phyloP scores from a whole-genome alignment of 305 asterid genomes.

The Fraxinus nigra region DNA sequence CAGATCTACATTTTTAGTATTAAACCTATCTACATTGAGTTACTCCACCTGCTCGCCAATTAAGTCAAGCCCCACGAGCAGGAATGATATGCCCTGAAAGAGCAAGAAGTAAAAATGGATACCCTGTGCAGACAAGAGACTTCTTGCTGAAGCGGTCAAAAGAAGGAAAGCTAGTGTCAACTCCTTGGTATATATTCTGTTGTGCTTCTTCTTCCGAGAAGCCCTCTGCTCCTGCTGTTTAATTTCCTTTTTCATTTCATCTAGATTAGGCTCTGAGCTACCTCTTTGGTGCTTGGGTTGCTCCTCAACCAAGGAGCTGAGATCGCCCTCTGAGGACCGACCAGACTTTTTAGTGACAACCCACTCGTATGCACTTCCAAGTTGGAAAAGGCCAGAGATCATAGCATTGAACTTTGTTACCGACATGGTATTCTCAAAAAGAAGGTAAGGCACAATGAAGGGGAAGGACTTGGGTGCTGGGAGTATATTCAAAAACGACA shows the following conservation, averaged over 20 bases:
- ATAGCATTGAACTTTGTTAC: slow-evolving; percentile 91
- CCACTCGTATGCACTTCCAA: slow-evolving; percentile 93
- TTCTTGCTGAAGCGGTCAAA: slow-evolving; percentile 78
- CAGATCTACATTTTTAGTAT: slow-evolving; percentile 18
- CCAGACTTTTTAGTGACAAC: slow-evolving; percentile 82
- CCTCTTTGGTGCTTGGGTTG: slow-evolving; percentile 48
- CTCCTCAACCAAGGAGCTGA: slow-evolving; percentile 46
- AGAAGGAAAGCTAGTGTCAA: slow-evolving; percentile 77
- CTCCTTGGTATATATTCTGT: slow-evolving; percentile 78
- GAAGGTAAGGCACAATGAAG: slow-evolving; percentile 79
- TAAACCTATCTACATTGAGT: background rate
- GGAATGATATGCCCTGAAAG: slow-evolving; percentile 83
- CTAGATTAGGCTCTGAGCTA: slow-evolving; percentile 61
- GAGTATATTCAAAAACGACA: slow-evolving; percentile 69
- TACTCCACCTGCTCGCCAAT: slow-evolving; percentile 84
- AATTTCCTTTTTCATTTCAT: slow-evolving; percentile 56
- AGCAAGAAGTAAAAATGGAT: slow-evolving; percentile 90
- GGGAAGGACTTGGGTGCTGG: slow-evolving; percentile 90
- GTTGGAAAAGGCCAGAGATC: slow-evolving; percentile 88
- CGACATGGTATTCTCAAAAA: slow-evolving; percentile 84
- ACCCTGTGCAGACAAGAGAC: slow-evolving; percentile 83
- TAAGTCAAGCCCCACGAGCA: slow-evolving; percentile 81
- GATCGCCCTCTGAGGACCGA: slow-evolving; percentile 80
- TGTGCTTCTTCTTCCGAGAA: slow-evolving; percentile 56
- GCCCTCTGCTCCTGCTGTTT: slow-evolving; percentile 49